Percentiles rank a stretch among this genome's conserved stretches.
Conservation (phyloP, 2,329 filamentous ascomycete species). For the Colletotrichum sp. region DNA sequence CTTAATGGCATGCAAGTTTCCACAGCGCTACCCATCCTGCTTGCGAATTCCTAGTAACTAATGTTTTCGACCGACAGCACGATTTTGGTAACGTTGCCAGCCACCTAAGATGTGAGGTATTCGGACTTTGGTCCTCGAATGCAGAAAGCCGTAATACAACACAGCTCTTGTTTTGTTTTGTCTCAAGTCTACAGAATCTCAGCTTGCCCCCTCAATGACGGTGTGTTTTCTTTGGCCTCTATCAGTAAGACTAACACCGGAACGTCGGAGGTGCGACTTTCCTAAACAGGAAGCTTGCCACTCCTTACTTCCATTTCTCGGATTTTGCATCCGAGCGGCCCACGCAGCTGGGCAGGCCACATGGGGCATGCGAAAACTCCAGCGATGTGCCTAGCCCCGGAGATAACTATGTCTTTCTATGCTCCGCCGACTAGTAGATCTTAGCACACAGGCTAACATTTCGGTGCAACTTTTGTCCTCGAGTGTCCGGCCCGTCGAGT, state of each 20-base stretch:
- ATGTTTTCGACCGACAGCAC: neutral
- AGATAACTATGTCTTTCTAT: neutral
- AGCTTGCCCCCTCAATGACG: neutral
- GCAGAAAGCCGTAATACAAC: neutral
- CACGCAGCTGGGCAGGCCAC: neutral
- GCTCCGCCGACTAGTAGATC: neutral
- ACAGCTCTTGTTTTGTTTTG: neutral
- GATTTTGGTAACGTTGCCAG: neutral
- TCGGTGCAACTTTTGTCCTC: neutral
- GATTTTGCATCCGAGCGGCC: neutral
- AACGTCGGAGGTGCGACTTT: neutral
- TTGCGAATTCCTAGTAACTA: neutral
- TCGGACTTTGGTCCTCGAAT: neutral
- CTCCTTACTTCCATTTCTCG: neutral
- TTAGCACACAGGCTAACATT: neutral
- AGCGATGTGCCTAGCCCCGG: neutral
- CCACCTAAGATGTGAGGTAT: neutral
- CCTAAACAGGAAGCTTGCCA: neutral
- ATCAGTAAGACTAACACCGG: neutral
- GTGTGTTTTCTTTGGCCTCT: neutral
- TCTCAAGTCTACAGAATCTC: neutral
- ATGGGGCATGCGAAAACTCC: neutral
- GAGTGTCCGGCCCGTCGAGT: neutral
- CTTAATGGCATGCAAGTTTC: neutral
- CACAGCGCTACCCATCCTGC: neutral